phyloP scores from a whole-genome alignment of 2,329 filamentous ascomycete species.

The Didymellaceae sp. region DNA sequence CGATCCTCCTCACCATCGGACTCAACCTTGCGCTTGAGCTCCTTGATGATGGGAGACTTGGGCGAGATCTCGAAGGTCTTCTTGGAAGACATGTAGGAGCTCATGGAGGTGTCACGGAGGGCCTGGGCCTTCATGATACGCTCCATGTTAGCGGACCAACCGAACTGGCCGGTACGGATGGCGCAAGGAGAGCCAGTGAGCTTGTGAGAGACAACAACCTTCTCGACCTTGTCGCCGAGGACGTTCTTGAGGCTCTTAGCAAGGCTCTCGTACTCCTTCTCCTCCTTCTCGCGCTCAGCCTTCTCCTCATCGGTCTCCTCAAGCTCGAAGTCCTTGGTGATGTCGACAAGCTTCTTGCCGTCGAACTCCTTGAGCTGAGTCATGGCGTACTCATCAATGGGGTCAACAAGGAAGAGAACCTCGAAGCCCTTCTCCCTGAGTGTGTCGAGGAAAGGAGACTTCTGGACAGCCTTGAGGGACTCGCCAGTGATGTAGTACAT shows the following conservation, averaged over 20 bases:
- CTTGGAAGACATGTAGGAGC: slow-evolving; percentile 99
- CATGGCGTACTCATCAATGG: slow-evolving; percentile 99
- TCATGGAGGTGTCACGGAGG: slow-evolving; percentile 99
- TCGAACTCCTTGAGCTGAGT: slow-evolving; percentile 99
- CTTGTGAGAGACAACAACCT: slow-evolving; percentile 99
- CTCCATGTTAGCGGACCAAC: slow-evolving; percentile 99
- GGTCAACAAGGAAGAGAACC: slow-evolving; percentile 98
- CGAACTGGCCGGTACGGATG: slow-evolving; percentile 99
- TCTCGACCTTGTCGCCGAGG: slow-evolving; percentile 99
- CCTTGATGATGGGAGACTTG: slow-evolving; percentile 95
- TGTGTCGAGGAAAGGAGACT: slow-evolving; percentile 98
- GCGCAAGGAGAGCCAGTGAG: slow-evolving; percentile 92
- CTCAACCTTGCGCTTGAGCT: slow-evolving; percentile 99
- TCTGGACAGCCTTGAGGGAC: slow-evolving; percentile 96
- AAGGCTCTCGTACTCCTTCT: slow-evolving; percentile 96
- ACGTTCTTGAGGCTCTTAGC: slow-evolving; percentile 99
- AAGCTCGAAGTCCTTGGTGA: slow-evolving; percentile 99
- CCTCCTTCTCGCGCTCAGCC: slow-evolving; percentile 89
- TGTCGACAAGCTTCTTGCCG: slow-evolving; percentile 99
- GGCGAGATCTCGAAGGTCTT: slow-evolving; percentile 99
- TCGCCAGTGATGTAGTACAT: slow-evolving; percentile 99
- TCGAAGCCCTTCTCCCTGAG: slow-evolving; percentile 99
- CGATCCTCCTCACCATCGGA: slow-evolving; percentile 96
- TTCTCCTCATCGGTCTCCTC: slow-evolving; percentile 99
- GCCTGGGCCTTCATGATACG: slow-evolving; percentile 99